phyloP scores from a whole-genome alignment of 2,329 filamentous ascomycete species.

The Fusarium pseudonygamai region DNA sequence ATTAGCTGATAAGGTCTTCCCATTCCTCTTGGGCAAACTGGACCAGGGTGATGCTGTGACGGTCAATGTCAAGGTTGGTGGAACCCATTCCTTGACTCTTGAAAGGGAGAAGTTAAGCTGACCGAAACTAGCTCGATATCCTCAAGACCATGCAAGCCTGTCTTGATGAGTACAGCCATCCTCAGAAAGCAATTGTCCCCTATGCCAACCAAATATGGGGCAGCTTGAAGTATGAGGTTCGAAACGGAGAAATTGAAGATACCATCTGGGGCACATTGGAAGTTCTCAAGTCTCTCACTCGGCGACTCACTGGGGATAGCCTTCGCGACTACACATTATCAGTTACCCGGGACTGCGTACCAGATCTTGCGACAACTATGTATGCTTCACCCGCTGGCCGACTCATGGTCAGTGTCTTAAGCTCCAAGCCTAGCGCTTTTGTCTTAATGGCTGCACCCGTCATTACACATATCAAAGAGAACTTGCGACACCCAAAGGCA shows the following conservation, averaged over 20 bases:
- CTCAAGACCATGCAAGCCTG: conserved; percentile 65
- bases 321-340: conserved; percentile 58
- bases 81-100: neutral
- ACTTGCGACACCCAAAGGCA: conserved; percentile 61
- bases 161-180: conserved; percentile 58
- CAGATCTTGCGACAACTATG: conserved; percentile 62
- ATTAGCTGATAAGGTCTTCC: conserved; percentile 58
- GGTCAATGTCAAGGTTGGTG: conserved; percentile 63
- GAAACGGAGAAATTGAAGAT: conserved; percentile 68
- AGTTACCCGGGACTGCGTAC: conserved; percentile 62
- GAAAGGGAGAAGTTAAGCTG: neutral
- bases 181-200: conserved; percentile 58
- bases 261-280: conserved; percentile 65
- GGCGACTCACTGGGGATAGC: conserved; percentile 55
- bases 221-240: conserved; percentile 70
- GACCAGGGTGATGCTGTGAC: conserved; percentile 68
- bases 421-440: conserved; percentile 59
- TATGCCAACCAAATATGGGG: conserved; percentile 64
- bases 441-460: conserved; percentile 57
- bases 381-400: conserved; percentile 64
- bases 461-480: conserved; percentile 60
- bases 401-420: conserved; percentile 61
- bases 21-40: conserved; percentile 65
- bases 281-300: conserved; percentile 61
- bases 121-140: conserved; percentile 58